Evolutionary conservation across 148 eudicot species (phyloP), one percentile per base, ranked within the genome.

Genomic region (Chenopodium berlandieri): DNA sequence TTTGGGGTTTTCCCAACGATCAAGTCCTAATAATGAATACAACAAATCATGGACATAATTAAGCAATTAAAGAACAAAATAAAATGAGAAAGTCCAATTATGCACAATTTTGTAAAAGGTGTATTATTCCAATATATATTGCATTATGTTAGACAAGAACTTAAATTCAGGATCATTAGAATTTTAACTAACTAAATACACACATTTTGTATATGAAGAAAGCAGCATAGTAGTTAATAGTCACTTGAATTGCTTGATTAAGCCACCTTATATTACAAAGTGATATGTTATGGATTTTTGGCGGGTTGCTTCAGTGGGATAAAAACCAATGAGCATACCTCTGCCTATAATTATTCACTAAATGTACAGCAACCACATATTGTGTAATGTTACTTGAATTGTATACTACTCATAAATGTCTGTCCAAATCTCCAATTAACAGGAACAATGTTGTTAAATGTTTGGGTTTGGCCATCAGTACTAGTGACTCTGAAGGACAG

Each of bases 391-490:
- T 69, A 69, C 46, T 34, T 40, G 72, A 95, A 95, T 46, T 91
- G 91, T 30, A 88, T 76, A 7, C 22, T 67, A 63, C 89, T 90
- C 4, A 91, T 81, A 82, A 83, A 93, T 13, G 94, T 91, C 82
- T 92, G 96, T 2, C 98, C 96, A 72, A 95, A 91, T 12, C 17
- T 71, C 97, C 97, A 95, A 25, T 86, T 86, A n/a, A 97, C 76
- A 20, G 96, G 89, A 64, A 81, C 88, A 37, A 93, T 66, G 52
- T 91, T 80, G 23, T 66, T 47, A 65, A 92, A 93, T 0, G 47
- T 20, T 65, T 68, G 82, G 2, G 90, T 88, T 46, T 79, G 80
- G 73, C 96, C 96, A 83, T 92, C 97, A 1, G 86, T 84, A 7
- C 93, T 86, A 1, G 96, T 91, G 79, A 93, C 83, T 79, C 34